Conservation (phyloP, 805 yeast genomes). For the Ogataea populi-albae region DNA sequence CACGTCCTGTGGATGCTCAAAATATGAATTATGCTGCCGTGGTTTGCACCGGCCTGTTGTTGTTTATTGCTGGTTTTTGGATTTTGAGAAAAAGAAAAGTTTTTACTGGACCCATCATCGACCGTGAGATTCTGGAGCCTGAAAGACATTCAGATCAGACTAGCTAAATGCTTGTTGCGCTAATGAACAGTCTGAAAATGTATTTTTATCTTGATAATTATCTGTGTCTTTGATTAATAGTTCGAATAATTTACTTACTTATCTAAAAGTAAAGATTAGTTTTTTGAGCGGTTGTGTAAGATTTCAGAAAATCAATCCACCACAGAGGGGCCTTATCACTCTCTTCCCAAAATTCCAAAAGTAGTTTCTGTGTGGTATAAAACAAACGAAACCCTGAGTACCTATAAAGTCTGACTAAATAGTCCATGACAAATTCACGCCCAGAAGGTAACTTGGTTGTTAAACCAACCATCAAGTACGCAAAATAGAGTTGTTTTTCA, state of each 20-base stretch:
- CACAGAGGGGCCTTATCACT: background rate
- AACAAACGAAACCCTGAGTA: constrained; percentile 7
- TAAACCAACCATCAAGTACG: constrained; percentile 11
- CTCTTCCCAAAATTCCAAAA: constrained; percentile 7
- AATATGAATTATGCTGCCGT: constrained; percentile 42
- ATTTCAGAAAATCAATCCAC: constrained; percentile 9
- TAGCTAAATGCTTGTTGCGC: no score
- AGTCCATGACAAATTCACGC: constrained; percentile 3
- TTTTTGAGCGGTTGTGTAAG: background rate
- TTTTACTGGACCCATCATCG: constrained; percentile 10
- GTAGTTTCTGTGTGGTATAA: constrained; percentile 1
- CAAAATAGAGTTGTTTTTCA: constrained; percentile 10
- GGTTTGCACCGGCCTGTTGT: constrained; percentile 28
- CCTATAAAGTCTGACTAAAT: constrained; percentile 2
- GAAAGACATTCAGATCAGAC: background rate
- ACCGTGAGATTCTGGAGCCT: background rate
- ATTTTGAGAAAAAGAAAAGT: constrained; percentile 6
- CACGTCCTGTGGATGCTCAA: constrained; percentile 40
- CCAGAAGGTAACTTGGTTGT: constrained; percentile 5
- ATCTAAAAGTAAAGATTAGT: background rate
- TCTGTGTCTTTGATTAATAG: no score
- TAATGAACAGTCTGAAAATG: no score
- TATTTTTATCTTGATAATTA: no score
- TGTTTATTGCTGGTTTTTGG: constrained; percentile 6
- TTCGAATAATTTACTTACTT: no score